Conservation (phyloP, 169 alveolate species). For the Plasmodium cynomolgi region DNA sequence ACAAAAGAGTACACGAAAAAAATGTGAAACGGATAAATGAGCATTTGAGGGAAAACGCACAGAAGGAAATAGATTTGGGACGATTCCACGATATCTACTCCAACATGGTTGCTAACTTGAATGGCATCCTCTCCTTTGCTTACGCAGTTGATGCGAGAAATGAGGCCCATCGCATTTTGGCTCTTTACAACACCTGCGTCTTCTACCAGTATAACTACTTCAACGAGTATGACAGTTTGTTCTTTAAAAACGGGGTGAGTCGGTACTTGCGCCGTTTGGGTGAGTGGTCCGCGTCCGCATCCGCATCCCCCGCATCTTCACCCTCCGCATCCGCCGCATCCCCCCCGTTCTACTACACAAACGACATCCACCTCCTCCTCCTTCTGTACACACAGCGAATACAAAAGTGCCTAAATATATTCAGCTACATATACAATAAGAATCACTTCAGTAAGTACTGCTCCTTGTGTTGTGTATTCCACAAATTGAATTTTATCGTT, state of each 20-base stretch:
- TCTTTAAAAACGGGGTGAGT: constrained; percentile 12
- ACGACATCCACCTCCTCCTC: constrained; percentile 37
- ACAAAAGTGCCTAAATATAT: constrained; percentile 30
- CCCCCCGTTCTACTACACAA: constrained; percentile 24
- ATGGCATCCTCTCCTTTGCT: constrained; percentile 38
- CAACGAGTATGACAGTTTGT: constrained; percentile 48
- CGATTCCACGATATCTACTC: constrained; percentile 23
- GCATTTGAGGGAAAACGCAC: constrained; percentile 9
- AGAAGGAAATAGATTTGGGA: constrained; percentile 17
- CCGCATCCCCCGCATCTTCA: too few species aligned
- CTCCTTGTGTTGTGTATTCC: constrained; percentile 18
- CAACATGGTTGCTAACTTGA: constrained; percentile 24
- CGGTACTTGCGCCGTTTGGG: constrained; percentile 19
- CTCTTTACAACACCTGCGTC: background rate
- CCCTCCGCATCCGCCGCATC: too few species aligned
- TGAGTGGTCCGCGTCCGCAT: too few species aligned
- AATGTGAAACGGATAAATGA: constrained; percentile 21
- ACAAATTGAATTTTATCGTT: constrained; percentile 8
- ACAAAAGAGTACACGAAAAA: constrained; percentile 11
- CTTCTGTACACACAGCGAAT: constrained; percentile 44
- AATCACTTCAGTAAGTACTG: constrained; percentile 20
- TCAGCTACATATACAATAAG: constrained; percentile 40
- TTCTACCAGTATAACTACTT: constrained; percentile 53
- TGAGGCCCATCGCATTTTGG: constrained; percentile 14
- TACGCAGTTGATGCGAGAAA: background rate